Percentiles rank a stretch among this genome's conserved stretches.
Evolutionary conservation across 2,329 filamentous ascomycete genomes (phyloP).

Genomic region (Xylariomycetidae sp.): DNA sequence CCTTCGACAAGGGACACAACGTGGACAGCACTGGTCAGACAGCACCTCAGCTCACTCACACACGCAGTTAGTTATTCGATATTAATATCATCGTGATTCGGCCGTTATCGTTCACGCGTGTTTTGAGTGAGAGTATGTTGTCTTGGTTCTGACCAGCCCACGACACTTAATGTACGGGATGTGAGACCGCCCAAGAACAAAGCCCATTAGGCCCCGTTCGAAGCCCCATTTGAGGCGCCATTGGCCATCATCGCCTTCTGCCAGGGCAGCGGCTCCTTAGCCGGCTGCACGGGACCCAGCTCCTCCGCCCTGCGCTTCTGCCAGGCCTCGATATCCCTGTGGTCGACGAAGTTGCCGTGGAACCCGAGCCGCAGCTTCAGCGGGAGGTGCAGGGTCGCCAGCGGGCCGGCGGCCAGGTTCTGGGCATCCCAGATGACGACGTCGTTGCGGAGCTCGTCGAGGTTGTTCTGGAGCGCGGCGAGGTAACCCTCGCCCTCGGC

Average conservation of each 20-base stretch:
- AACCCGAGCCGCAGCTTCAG: constrained; percentile 35
- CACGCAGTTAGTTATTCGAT: too few species aligned
- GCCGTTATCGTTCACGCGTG: too few species aligned
- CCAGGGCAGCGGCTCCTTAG: constrained; percentile 33
- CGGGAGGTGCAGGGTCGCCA: constrained; percentile 35
- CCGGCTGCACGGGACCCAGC: constrained; percentile 32
- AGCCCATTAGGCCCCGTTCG: constrained; percentile 10
- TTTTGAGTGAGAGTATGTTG: too few species aligned
- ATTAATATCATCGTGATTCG: too few species aligned
- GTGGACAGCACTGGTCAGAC: too few species aligned
- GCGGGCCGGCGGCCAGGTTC: constrained; percentile 30
- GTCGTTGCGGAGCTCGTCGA: constrained; percentile 39
- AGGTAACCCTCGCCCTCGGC: constrained; percentile 44
- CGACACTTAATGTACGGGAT: background rate
- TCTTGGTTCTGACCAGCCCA: background rate
- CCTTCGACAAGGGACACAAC: too few species aligned
- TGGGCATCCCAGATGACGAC: constrained; percentile 37
- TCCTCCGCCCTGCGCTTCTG: constrained; percentile 30
- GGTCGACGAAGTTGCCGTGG: constrained; percentile 38
- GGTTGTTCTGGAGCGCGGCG: constrained; percentile 39
- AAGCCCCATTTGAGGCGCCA: constrained; percentile 3
- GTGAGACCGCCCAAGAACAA: constrained; percentile 3
- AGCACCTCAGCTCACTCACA: too few species aligned
- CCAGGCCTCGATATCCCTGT: constrained; percentile 38
- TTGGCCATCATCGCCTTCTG: constrained; percentile 21